Base-by-base conservation (phyloP, 2,329 filamentous ascomycete species). In the Geosmithia putterillii region DNA sequence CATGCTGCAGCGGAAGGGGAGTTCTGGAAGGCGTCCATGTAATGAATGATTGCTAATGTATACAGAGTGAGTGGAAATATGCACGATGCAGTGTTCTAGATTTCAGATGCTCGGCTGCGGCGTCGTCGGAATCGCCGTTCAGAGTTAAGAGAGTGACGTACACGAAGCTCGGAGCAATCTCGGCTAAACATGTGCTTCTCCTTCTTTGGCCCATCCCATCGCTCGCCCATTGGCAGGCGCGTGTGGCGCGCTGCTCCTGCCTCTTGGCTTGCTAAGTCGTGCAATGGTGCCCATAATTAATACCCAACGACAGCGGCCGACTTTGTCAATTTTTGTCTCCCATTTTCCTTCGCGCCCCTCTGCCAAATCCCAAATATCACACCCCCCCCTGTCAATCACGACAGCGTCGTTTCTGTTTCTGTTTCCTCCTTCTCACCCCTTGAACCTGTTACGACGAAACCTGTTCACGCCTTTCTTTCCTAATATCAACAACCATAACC, bases 91-190 rank as follows among this genome's bases (percentile, higher is more conserved):
- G 41, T 40, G 44, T 7, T 10, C 5, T 22, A 8, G 19, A 7
- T 10, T 21, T 17, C 8, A 12, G 19, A n/a, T n/a, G n/a, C n/a
- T n/a, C 7, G 19, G 8, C 5, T 12, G 28, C 28, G 28, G 28
- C 28, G 28, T 32, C 28, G 28, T 32, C 10, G 28, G 5, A 32
- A 14, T 32, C 6, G 5, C 15, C 38, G 38, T 22, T 8, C n/a
- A n/a, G n/a, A n/a, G n/a, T n/a, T n/a, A n/a, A n/a, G n/a, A 25
- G 25, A 48, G 56, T 58, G 56, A 58, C 56, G 56, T 58, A 39
- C 38, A 40, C 42, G 37, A 15, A 46, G n/a, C n/a, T 38, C 48
- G 53, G 56, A 38, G 46, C 52, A 51, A 51, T 22, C 17, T 52
- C 54, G 57, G 56, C 22, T 48, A 52, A 58, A 52, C 48, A 56